Conservation (phyloP, 208 protist genomes). For the Trypanosoma vivax region DNA sequence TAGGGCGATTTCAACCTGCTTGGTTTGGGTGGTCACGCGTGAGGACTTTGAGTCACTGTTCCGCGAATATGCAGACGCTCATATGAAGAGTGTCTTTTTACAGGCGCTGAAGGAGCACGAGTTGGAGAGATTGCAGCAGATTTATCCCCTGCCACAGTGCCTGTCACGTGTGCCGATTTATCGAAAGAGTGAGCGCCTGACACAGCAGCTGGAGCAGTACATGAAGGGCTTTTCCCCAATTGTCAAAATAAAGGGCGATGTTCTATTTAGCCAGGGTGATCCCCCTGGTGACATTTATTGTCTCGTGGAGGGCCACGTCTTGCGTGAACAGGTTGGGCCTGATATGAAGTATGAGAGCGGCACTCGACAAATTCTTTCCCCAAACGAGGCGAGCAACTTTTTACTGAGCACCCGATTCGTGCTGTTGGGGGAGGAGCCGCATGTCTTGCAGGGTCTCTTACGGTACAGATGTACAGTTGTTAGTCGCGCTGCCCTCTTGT, state of each 20-base stretch:
- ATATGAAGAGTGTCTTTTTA: slow-evolving; percentile 53
- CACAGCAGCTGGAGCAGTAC: slow-evolving; percentile 30
- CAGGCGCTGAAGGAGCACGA: slow-evolving; percentile 33
- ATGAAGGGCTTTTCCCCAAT: slow-evolving; percentile 58
- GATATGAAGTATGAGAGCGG: slow-evolving; percentile 37
- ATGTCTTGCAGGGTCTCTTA: slow-evolving; percentile 63
- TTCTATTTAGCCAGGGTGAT: slow-evolving; percentile 73
- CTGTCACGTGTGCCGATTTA: slow-evolving; percentile 74
- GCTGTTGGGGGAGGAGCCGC: slow-evolving; percentile 79
- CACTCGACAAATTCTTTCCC: slow-evolving; percentile 41
- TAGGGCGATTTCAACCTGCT: slow-evolving; percentile 66
- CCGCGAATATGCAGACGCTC: slow-evolving; percentile 33
- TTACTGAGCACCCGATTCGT: slow-evolving; percentile 55
- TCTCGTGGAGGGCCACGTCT: slow-evolving; percentile 68
- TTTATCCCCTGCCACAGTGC: slow-evolving; percentile 33
- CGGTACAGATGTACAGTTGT: slow-evolving; percentile 68
- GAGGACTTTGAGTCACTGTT: slow-evolving; percentile 71
- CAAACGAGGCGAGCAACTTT: slow-evolving; percentile 51
- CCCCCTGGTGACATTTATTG: slow-evolving; percentile 67
- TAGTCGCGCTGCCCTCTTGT: slow-evolving; percentile 68
- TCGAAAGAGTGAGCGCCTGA: slow-evolving; percentile 36
- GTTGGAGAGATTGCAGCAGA: slow-evolving; percentile 33
- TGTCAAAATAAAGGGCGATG: slow-evolving; percentile 55
- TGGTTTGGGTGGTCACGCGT: slow-evolving; percentile 54
- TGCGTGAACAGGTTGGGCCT: slow-evolving; percentile 28